phyloP scores from a whole-genome alignment of 139 green algal species.

The Micractinium conductrix region DNA sequence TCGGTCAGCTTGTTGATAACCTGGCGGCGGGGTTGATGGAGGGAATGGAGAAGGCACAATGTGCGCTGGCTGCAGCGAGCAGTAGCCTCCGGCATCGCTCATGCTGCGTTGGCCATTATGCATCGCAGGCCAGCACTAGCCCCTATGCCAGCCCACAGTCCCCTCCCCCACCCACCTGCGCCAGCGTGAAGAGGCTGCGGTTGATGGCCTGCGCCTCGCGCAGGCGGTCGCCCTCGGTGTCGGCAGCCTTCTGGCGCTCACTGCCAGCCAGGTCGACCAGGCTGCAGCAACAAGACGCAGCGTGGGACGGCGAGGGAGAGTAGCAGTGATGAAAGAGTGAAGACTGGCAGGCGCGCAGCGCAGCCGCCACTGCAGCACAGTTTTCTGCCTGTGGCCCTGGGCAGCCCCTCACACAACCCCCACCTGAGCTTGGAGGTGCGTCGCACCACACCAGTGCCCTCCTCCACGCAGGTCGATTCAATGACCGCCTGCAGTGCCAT shows the following conservation, averaged over 20 bases:
- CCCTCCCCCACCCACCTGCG: conserved; percentile 48
- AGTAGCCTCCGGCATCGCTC: too few species aligned
- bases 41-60: not conserved
- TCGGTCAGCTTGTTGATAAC: conserved; percentile 43
- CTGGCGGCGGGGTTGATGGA: conserved; percentile 45
- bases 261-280: conserved; percentile 69
- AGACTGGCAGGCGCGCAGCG: too few species aligned
- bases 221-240: conserved; percentile 51
- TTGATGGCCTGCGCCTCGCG: conserved; percentile 75
- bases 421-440: conserved; percentile 32
- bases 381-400: too few species aligned
- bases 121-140: too few species aligned
- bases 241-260: conserved; percentile 53
- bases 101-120: too few species aligned
- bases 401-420: too few species aligned
- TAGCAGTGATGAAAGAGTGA: too few species aligned
- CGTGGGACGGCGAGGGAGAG: too few species aligned
- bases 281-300: conserved; percentile 1
- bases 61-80: not conserved
- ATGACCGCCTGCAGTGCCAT: conserved; percentile 67
- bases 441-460: conserved; percentile 34
- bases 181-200: conserved; percentile 59
- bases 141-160: too few species aligned
- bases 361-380: too few species aligned
- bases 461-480: conserved; percentile 41